Percentiles rank a stretch among this genome's conserved stretches.
phyloP scores from a whole-genome alignment of 2,329 filamentous ascomycete species.

The Ophiostoma sp. region DNA sequence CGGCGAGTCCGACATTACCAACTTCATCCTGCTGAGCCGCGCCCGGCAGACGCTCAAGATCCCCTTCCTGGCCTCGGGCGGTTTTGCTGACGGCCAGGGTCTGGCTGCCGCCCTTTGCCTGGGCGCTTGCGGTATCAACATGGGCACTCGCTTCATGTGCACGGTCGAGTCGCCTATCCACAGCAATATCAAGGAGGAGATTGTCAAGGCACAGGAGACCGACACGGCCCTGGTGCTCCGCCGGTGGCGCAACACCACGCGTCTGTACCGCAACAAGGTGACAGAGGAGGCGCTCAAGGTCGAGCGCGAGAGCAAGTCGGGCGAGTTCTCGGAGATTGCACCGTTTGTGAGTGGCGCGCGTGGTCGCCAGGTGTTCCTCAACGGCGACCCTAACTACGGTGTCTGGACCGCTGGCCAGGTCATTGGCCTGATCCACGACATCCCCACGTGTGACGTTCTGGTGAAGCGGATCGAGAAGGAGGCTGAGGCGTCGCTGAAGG shows the following conservation, averaged over 20 bases:
- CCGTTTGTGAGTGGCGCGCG: slow-evolving; percentile 87
- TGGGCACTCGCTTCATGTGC: slow-evolving; percentile 98
- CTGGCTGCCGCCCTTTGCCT: slow-evolving; percentile 87
- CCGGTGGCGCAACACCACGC: slow-evolving; percentile 88
- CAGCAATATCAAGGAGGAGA: slow-evolving; percentile 87
- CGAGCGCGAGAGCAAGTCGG: slow-evolving; percentile 77
- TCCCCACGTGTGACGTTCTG: slow-evolving; percentile 71
- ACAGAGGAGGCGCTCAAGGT: slow-evolving; percentile 76
- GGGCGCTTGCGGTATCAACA: slow-evolving; percentile 93
- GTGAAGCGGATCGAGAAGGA: slow-evolving; percentile 75
- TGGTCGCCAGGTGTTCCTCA: slow-evolving; percentile 86
- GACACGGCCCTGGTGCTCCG: slow-evolving; percentile 87
- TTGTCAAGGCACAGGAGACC: slow-evolving; percentile 83
- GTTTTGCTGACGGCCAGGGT: slow-evolving; percentile 92
- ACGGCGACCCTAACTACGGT: slow-evolving; percentile 86
- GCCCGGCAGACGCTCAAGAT: slow-evolving; percentile 81
- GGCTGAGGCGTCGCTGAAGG: slow-evolving; percentile 65
- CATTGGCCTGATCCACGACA: slow-evolving; percentile 83
- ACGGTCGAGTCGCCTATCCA: slow-evolving; percentile 93
- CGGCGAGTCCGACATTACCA: slow-evolving; percentile 83
- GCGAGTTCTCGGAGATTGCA: slow-evolving; percentile 86
- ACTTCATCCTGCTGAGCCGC: slow-evolving; percentile 82
- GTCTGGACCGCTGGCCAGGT: slow-evolving; percentile 98
- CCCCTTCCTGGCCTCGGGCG: slow-evolving; percentile 93
- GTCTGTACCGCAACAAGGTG: slow-evolving; percentile 89